Evolutionary conservation across 257 asterid genomes (phyloP).

Genomic region (Datura wrightii): DNA sequence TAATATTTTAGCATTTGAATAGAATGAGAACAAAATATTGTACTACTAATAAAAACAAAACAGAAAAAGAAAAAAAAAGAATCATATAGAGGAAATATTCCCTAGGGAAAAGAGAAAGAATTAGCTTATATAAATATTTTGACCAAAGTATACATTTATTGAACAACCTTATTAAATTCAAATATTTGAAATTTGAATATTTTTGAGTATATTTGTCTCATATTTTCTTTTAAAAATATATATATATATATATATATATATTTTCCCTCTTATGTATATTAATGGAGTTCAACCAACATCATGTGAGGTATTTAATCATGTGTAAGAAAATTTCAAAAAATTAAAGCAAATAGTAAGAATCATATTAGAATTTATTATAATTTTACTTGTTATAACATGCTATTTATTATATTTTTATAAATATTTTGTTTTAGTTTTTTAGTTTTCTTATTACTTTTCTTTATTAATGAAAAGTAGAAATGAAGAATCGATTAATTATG

Average conservation of each 20-base stretch:
- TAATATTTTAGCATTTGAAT: neutral
- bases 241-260: too few species aligned
- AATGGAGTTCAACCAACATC: neutral
- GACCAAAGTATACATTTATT: slow-evolving; percentile 31
- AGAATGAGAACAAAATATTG: slow-evolving; percentile 43
- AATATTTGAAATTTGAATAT: slow-evolving; percentile 24
- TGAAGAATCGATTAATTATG: too few species aligned
- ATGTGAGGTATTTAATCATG: neutral
- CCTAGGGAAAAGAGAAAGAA: slow-evolving; percentile 32
- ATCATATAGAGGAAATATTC: slow-evolving; percentile 43
- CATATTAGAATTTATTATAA: neutral
- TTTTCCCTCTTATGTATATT: neutral
- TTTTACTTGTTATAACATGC: too few species aligned
- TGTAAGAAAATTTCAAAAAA: neutral
- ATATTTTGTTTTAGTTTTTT: too few species aligned
- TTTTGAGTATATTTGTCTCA: neutral
- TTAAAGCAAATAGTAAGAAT: neutral
- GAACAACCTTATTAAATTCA: neutral
- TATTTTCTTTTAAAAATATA: too few species aligned
- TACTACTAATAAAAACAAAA: neutral
- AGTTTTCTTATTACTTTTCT: too few species aligned
- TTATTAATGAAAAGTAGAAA: too few species aligned
- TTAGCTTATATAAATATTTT: slow-evolving; percentile 3
- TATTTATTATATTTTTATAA: too few species aligned
- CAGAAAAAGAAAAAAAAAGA: slow-evolving; percentile 26